Evolutionary conservation across 345 rosid species (phyloP).

Genomic region (Iberis pinnata): DNA sequence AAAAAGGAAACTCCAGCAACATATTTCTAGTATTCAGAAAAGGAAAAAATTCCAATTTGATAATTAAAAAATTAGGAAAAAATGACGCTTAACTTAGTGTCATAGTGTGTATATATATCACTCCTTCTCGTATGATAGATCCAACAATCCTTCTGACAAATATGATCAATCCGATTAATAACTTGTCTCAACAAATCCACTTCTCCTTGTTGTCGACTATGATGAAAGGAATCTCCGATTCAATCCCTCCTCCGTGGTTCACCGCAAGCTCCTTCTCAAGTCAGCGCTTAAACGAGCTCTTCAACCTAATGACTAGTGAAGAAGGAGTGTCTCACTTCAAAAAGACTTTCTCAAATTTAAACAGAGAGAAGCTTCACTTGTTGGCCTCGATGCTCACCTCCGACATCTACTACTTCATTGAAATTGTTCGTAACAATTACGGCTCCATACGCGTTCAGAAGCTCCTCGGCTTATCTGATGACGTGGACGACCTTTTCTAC

Average conservation of each 20-base stretch:
- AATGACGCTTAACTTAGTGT: too few relatives aligned
- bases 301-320: slow-evolving; percentile 7
- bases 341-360: neutral
- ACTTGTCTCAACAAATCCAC: too few relatives aligned
- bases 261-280: slow-evolving; percentile 4
- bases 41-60: too few relatives aligned
- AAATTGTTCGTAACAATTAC: neutral
- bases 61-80: too few relatives aligned
- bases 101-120: too few relatives aligned
- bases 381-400: neutral
- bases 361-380: neutral
- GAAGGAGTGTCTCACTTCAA: neutral
- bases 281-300: neutral
- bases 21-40: too few relatives aligned
- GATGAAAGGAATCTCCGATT: slow-evolving; percentile 1
- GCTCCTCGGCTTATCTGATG: slow-evolving; percentile 17
- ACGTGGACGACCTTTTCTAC: neutral
- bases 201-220: too few relatives aligned
- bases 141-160: too few relatives aligned
- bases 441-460: slow-evolving; percentile 14
- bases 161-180: too few relatives aligned
- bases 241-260: slow-evolving; percentile 12
- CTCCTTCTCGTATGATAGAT: too few relatives aligned
- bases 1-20: too few relatives aligned
- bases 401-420: slow-evolving; percentile 7